Evolutionary conservation across 2,329 filamentous ascomycete species (phyloP), one percentile per base, ranked within the genome.

Genomic region (Byssothecium circinans): DNA sequence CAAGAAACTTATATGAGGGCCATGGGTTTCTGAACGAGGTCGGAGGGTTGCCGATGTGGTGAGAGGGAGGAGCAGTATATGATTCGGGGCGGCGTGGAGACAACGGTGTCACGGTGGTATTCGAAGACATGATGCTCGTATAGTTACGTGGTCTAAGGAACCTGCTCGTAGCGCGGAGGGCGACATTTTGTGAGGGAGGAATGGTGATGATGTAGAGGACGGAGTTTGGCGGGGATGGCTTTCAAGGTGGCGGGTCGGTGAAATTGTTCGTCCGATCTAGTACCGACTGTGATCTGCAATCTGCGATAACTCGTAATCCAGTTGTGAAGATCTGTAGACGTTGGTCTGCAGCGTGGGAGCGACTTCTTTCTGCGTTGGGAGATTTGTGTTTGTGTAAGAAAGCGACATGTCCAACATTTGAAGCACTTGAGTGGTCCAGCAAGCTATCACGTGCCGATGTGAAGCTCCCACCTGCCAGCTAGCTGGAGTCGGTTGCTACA

Each of bases 21-120:
- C 77, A 80, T 12, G 77, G 77, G 51, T 80, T 80, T 22, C 61
- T 66, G 65, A 79, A 80, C 15, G 64, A 65, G 1, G 71, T 72
- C 6, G 75, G 75, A 4, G 75, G 75, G 19, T 45, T 66, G 27
- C 70, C 41, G 8, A 43, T 20, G n/a, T 43, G 41, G 32, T 43
- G 41, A 10, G 30, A 7, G 1, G 41, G 41, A 23, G 41, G 41
- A 2, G 14, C 22, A 18, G 20, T 12, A 20, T 43, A 36, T 10
- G 41, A 43, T 25, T 43, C 20, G 5, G 41, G 41, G 15, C 41
- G 41, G 8, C 19, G 41, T 14, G 41, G 41, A 6, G 32, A 22
- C 20, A 43, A 25, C 20, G 43, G 25, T 23, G 29, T 41, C 20
- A 45, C 43, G 35, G 35, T 34, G 20, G 27, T 39, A 23, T 35